Percentiles rank a stretch among this genome's conserved stretches.
These are phyloP conservation scores for Fusarium irregulare DNA, from an alignment of 2,329 filamentous ascomycete genomes.

Conservation along the genomic window DNA sequence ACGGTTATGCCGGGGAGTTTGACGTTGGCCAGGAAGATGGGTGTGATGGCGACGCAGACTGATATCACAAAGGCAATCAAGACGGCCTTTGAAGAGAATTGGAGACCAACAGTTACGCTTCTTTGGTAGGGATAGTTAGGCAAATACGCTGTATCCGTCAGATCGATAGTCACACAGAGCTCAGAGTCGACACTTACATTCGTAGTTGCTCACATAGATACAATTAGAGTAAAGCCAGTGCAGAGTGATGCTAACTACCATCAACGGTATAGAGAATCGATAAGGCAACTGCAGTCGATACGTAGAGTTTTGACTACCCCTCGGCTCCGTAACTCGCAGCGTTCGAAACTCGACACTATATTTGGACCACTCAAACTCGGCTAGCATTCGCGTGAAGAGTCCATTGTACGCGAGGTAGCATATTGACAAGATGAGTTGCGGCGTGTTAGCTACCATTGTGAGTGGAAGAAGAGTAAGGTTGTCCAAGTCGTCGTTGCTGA, in stretches of 20 bases:
- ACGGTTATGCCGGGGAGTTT: slow-evolving; percentile 29
- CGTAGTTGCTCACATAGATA: slow-evolving; percentile 38
- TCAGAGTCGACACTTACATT: not conserved
- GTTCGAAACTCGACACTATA: slow-evolving; percentile 22
- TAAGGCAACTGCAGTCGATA: slow-evolving; percentile 43
- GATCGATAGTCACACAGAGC: not conserved
- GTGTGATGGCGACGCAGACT: slow-evolving; percentile 7
- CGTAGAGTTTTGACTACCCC: slow-evolving; percentile 28
- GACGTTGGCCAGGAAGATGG: slow-evolving; percentile 14
- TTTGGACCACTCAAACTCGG: slow-evolving; percentile 33
- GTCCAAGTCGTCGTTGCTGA: accelerated
- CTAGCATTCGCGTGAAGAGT: slow-evolving; percentile 34
- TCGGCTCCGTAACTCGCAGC: slow-evolving; percentile 29
- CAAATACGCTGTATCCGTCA: slow-evolving; percentile 5
- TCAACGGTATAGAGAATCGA: slow-evolving; percentile 34
- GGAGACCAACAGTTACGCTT: slow-evolving; percentile 1
- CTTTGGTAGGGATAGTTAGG: slow-evolving; percentile 1
- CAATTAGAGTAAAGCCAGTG: slow-evolving; percentile 43
- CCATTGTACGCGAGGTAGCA: slow-evolving; percentile 34
- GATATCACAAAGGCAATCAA: slow-evolving; percentile 10
- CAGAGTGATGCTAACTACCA: slow-evolving; percentile 18
- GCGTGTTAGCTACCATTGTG: slow-evolving; percentile 29
- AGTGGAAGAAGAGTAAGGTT: not conserved
- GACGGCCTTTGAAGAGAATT: slow-evolving; percentile 28
- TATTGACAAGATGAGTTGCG: slow-evolving; percentile 28